Evolutionary conservation across 768 basidiomycete species (phyloP).

Genomic region (Polyporus arcularius): DNA sequence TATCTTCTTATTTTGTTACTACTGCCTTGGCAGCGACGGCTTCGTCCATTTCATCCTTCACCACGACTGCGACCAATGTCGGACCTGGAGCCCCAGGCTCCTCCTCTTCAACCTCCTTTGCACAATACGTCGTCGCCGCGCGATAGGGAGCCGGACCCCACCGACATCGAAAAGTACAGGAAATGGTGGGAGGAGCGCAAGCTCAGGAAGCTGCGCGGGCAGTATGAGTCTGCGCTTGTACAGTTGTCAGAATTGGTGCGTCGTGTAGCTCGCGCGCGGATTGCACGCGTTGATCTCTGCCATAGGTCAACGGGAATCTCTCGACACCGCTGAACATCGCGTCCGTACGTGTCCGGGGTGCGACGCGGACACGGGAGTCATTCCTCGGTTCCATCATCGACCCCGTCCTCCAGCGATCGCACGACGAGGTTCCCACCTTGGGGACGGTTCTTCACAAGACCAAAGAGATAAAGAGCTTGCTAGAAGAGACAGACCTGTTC

Average conservation of each 20-base stretch:
- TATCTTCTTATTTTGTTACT: background rate
- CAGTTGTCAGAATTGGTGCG: constrained; percentile 67
- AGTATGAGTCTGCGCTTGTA: constrained; percentile 72
- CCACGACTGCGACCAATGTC: constrained; percentile 12
- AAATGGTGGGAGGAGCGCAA: constrained; percentile 80
- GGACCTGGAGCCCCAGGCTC: constrained; percentile 28
- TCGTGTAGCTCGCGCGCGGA: constrained; percentile 6
- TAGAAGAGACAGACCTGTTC: constrained; percentile 81
- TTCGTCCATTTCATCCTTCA: background rate
- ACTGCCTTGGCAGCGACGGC: background rate
- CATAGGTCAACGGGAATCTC: constrained; percentile 68
- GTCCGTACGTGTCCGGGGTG: constrained; percentile 81
- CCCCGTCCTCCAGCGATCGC: constrained; percentile 37
- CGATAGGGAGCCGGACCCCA: constrained; percentile 53
- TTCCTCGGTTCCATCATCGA: constrained; percentile 82
- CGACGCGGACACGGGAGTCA: constrained; percentile 67
- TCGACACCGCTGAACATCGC: constrained; percentile 67
- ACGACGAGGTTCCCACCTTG: constrained; percentile 40
- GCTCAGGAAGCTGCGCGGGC: constrained; percentile 64
- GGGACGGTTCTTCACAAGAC: constrained; percentile 72
- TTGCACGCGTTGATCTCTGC: background rate
- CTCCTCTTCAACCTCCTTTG: constrained; percentile 49
- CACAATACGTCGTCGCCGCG: constrained; percentile 54
- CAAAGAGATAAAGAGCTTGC: constrained; percentile 60
- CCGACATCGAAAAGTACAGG: constrained; percentile 54